Percentiles rank a stretch among this genome's conserved stretches.
phyloP scores from a whole-genome alignment of 371 early-diverging fungal genomes.

The Blakeslea trispora region DNA sequence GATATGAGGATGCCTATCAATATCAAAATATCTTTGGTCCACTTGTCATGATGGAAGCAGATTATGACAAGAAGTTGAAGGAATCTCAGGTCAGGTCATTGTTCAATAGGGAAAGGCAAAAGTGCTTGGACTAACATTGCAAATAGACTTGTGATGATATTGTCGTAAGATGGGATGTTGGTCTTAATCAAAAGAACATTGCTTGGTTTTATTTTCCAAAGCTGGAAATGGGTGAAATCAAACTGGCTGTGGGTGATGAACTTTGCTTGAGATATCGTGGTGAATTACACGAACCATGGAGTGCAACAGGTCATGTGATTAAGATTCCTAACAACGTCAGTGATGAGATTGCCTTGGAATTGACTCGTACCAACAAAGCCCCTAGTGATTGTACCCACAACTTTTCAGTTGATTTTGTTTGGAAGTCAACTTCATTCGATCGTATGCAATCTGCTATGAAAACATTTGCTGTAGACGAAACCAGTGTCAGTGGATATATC shows the following conservation, averaged over 20 bases:
- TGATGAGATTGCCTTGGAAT: constrained; percentile 93
- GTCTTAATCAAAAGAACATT: constrained; percentile 90
- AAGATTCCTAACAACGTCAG: constrained; percentile 93
- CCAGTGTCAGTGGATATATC: constrained; percentile 92
- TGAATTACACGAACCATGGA: constrained; percentile 86
- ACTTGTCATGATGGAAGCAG: constrained; percentile 95
- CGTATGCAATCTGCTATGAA: constrained; percentile 96
- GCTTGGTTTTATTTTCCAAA: constrained; percentile 95
- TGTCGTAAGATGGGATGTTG: constrained; percentile 96
- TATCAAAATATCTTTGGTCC: constrained; percentile 97
- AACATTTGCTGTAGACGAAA: constrained; percentile 93
- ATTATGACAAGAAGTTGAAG: constrained; percentile 92
- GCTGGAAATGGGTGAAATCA: constrained; percentile 90
- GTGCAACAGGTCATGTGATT: constrained; percentile 90
- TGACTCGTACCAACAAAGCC: constrained; percentile 64
- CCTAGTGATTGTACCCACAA: constrained; percentile 90
- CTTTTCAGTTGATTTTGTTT: constrained; percentile 98
- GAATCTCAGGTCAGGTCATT: constrained; percentile 77
- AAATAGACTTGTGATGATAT: constrained; percentile 90
- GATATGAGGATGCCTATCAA: constrained; percentile 96
- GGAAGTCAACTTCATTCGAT: constrained; percentile 98
- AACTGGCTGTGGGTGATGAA: constrained; percentile 96
- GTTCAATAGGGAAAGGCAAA: no score
- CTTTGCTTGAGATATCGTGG: constrained; percentile 87
- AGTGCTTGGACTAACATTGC: background rate